Evolutionary conservation across 2,329 filamentous ascomycete species (phyloP).

Genomic region (Thielaviopsis ethacetica): DNA sequence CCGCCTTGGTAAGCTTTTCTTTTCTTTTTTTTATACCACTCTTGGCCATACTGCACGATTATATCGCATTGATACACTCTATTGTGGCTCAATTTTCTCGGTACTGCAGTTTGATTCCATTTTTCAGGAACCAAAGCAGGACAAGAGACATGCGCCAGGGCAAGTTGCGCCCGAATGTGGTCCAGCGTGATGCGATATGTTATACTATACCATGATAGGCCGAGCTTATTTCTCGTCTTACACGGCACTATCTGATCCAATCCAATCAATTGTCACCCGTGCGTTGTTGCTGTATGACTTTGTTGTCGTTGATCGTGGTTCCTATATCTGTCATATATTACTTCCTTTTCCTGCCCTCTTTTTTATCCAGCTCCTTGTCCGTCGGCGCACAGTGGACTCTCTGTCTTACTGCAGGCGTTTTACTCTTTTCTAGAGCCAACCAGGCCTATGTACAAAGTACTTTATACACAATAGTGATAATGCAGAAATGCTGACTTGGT

Average conservation of each 20-base stretch:
- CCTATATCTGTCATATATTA: background rate
- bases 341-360: background rate
- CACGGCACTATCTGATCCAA: background rate
- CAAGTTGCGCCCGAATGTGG: background rate
- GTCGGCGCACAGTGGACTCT: background rate
- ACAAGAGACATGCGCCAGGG: background rate
- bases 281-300: background rate
- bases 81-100: background rate
- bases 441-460: too few species aligned
- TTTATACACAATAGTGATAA: background rate
- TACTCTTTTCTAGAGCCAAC: background rate
- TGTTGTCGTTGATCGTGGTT: background rate
- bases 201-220: background rate
- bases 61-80: background rate
- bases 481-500: background rate
- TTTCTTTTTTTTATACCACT: background rate
- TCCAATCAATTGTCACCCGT: too few species aligned
- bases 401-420: background rate
- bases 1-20: constrained; percentile 47
- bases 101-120: background rate
- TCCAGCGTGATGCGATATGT: background rate
- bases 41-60: too few species aligned
- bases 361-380: background rate
- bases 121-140: too few species aligned
- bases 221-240: background rate